Percentiles rank a stretch among this genome's conserved stretches.
phyloP scores from a whole-genome alignment of 2,329 filamentous ascomycete species.

The Phyllosticta citrichinensis region DNA sequence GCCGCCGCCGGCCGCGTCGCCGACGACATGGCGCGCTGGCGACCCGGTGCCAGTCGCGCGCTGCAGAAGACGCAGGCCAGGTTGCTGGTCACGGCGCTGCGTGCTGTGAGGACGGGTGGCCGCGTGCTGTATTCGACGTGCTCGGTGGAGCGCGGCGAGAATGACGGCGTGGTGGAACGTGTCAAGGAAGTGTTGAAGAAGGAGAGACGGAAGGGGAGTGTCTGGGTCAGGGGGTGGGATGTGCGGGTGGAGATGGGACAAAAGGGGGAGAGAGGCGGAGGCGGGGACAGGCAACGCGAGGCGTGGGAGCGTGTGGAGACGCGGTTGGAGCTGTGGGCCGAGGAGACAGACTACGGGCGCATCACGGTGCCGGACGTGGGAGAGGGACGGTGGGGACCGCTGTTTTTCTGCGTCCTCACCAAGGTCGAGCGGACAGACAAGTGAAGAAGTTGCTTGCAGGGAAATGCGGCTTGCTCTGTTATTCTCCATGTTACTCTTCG shows the following conservation, averaged over 20 bases:
- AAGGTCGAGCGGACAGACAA: slow-evolving; percentile 17
- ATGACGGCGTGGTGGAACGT: slow-evolving; percentile 32
- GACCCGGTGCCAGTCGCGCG: slow-evolving; percentile 26
- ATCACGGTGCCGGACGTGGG: slow-evolving; percentile 30
- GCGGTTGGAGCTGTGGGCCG: slow-evolving; percentile 17
- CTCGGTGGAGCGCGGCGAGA: slow-evolving; percentile 31
- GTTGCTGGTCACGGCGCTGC: slow-evolving; percentile 13
- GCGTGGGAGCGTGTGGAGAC: slow-evolving; percentile 11
- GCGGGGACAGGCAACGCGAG: not conserved
- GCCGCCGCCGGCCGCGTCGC: slow-evolving; percentile 20
- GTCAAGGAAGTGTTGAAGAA: slow-evolving; percentile 25
- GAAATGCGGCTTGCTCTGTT: not conserved
- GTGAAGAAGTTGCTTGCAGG: too few relatives aligned
- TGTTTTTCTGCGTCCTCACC: slow-evolving; percentile 31
- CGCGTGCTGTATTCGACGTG: slow-evolving; percentile 33
- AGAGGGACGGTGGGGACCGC: slow-evolving; percentile 29
- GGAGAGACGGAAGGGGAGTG: slow-evolving; percentile 26
- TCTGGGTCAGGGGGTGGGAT: slow-evolving; percentile 24
- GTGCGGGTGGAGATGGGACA: slow-evolving; percentile 10
- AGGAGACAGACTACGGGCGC: slow-evolving; percentile 29
- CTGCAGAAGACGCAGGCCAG: slow-evolving; percentile 18
- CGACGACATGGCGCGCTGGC: slow-evolving; percentile 30
- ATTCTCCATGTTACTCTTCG: not conserved
- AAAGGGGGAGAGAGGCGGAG: not conserved
- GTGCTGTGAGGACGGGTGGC: slow-evolving; percentile 25